Evolutionary conservation across 768 basidiomycete genomes (phyloP).

Genomic region (Leccinum subgranulosum): DNA sequence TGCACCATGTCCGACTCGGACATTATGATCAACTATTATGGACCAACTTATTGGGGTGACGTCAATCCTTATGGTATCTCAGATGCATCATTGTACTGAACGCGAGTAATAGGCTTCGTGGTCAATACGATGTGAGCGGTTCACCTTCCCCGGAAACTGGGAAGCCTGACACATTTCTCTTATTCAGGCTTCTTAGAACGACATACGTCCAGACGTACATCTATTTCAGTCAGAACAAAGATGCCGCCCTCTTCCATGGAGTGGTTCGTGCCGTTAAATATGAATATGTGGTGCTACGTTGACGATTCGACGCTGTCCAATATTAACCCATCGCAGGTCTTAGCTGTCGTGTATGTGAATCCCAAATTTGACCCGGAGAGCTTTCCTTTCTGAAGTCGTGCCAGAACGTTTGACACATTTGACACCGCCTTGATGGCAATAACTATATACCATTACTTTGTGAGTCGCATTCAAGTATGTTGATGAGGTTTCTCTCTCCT

Average conservation of each 20-base stretch:
- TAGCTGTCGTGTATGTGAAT: not conserved
- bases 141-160: not conserved
- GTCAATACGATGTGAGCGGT: constrained; percentile 5
- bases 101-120: constrained; percentile 3
- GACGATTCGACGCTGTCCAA: not conserved
- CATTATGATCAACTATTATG: not conserved
- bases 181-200: constrained; percentile 3
- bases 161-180: not conserved
- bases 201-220: constrained; percentile 4
- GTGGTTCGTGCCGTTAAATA: not conserved
- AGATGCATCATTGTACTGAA: not conserved
- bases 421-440: not conserved
- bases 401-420: not conserved
- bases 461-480: not conserved
- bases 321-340: not conserved
- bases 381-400: not conserved
- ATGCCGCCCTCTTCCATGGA: constrained; percentile 1
- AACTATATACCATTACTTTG: constrained; percentile 1
- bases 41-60: constrained; percentile 6
- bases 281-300: not conserved
- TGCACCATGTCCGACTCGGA: not conserved
- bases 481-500: not conserved
- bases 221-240: constrained; percentile 4
- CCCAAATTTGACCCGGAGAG: not conserved
- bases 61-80: not conserved